Evolutionary conservation across 495 filamentous ascomycete species (phyloP).

Genomic region (Peziza echinospora): DNA sequence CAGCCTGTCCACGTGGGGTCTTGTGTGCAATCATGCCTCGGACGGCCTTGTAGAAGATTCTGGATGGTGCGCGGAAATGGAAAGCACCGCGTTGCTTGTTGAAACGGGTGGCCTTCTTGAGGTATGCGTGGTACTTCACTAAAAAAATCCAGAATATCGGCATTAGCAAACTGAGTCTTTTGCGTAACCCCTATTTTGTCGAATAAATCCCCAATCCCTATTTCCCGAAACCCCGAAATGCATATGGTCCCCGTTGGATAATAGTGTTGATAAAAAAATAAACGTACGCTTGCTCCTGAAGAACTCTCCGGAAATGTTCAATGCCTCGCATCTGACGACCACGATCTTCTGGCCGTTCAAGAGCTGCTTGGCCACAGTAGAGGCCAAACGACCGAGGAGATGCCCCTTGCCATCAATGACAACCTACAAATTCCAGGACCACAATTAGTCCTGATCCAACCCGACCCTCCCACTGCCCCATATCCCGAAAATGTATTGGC

Average conservation of each 20-base stretch:
- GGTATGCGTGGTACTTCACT: slow-evolving; percentile 99
- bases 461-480: background rate
- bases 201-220: background rate
- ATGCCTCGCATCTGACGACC: slow-evolving; percentile 90
- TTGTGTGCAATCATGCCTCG: slow-evolving; percentile 99
- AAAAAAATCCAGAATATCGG: too few species aligned
- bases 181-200: too few species aligned
- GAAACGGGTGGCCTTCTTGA: slow-evolving; percentile 98
- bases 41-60: slow-evolving; percentile 99
- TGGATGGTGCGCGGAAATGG: slow-evolving; percentile 95
- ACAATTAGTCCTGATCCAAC: slow-evolving; percentile 4
- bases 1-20: slow-evolving; percentile 87
- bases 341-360: slow-evolving; percentile 99
- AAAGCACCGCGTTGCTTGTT: slow-evolving; percentile 98
- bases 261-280: slow-evolving; percentile 1
- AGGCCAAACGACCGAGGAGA: slow-evolving; percentile 95
- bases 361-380: slow-evolving; percentile 97
- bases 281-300: slow-evolving; percentile 98
- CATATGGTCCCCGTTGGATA: background rate
- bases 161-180: too few species aligned
- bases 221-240: slow-evolving; percentile 1
- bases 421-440: slow-evolving; percentile 33
- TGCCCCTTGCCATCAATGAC: slow-evolving; percentile 99
- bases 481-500: background rate
- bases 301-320: slow-evolving; percentile 99